These are phyloP conservation scores for Aspergillus nidulans DNA, from an alignment of 495 filamentous ascomycete species.

Conservation along the genomic window DNA sequence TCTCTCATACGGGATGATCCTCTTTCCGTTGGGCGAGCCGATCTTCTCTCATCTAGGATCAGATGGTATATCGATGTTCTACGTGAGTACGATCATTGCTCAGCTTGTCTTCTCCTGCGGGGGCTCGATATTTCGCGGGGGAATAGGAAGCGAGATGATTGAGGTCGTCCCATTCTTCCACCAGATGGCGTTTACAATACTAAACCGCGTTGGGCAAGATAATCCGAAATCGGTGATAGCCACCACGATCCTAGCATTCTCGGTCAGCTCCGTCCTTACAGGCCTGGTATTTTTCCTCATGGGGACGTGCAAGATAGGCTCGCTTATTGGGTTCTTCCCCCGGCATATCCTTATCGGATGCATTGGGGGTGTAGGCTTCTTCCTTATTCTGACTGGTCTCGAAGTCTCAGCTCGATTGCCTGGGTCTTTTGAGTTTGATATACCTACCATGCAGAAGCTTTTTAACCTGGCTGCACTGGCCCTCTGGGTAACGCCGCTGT, in stretches of 20 bases:
- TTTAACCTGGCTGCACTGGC: constrained; percentile 64
- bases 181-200: constrained; percentile 90
- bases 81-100: constrained; percentile 92
- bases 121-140: constrained; percentile 85
- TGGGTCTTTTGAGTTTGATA: constrained; percentile 74
- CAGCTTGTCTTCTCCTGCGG: constrained; percentile 86
- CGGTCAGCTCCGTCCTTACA: constrained; percentile 85
- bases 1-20: constrained; percentile 93
- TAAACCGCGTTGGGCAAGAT: constrained; percentile 69
- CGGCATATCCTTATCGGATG: constrained; percentile 94
- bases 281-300: constrained; percentile 88
- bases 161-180: constrained; percentile 98
- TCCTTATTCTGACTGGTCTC: constrained; percentile 83
- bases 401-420: constrained; percentile 91
- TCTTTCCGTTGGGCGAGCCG: constrained; percentile 83
- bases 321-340: constrained; percentile 93
- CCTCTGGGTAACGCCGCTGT: constrained; percentile 79
- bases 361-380: constrained; percentile 97
- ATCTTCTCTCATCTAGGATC: constrained; percentile 80
- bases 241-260: constrained; percentile 86
- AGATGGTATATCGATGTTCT: constrained; percentile 97
- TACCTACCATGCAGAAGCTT: constrained; percentile 69
- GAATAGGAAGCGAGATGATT: constrained; percentile 96
- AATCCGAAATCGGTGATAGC: constrained; percentile 82
- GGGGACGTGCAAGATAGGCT: constrained; percentile 78